Percentiles rank a stretch among this genome's conserved stretches.
These are phyloP conservation scores for Barbatosphaeria neglecta DNA, from an alignment of 495 filamentous ascomycete genomes.

Conservation along the genomic window DNA sequence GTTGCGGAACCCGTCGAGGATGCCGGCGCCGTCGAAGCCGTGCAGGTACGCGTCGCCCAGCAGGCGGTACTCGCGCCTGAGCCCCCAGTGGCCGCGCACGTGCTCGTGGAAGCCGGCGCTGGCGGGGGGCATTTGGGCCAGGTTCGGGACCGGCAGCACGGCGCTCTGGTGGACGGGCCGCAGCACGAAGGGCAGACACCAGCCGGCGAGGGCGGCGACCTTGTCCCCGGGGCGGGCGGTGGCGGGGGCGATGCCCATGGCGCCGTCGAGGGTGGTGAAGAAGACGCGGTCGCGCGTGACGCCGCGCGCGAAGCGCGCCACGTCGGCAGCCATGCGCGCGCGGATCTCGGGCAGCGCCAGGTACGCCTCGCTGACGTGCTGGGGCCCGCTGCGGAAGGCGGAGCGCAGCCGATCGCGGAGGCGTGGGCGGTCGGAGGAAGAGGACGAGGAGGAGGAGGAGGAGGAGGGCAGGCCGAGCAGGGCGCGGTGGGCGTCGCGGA, in stretches of 20 bases:
- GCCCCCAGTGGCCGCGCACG: neutral
- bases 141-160: neutral
- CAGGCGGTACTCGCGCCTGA: neutral
- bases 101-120: neutral
- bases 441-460: too few species aligned
- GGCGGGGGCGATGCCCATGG: neutral
- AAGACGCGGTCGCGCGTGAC: neutral
- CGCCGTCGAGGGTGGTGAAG: neutral
- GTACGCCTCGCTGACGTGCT: conserved; percentile 1
- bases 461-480: neutral
- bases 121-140: too few species aligned
- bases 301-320: neutral
- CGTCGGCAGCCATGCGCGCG: neutral
- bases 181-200: neutral
- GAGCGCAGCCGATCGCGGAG: neutral
- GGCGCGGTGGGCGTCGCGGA: neutral
- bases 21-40: neutral
- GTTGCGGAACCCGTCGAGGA: neutral
- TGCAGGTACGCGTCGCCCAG: neutral
- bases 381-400: neutral
- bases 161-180: neutral
- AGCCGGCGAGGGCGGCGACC: neutral
- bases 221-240: neutral
- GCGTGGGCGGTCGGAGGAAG: too few species aligned
- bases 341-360: neutral